These are phyloP conservation scores for Pterocarpus macrocarpus DNA, from an alignment of 306 rosid species.

Conservation along the genomic window DNA sequence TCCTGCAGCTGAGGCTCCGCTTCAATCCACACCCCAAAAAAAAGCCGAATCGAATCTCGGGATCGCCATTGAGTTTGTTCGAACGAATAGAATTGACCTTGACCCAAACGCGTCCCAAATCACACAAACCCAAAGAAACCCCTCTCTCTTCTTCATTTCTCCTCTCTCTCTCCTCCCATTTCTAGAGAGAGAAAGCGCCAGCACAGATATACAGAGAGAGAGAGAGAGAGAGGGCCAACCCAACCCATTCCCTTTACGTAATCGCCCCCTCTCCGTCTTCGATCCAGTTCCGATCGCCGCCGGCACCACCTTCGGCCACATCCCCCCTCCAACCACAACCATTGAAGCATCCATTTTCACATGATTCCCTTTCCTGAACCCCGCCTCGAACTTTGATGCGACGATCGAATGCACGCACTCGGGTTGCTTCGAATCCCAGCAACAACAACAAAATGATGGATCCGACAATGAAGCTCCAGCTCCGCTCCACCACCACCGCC, in stretches of 20 bases:
- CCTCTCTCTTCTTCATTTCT: not conserved
- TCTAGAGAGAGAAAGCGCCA: not conserved
- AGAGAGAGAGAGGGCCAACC: not conserved
- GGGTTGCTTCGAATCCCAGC: conserved; percentile 50
- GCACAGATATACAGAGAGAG: not conserved
- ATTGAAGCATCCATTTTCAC: not conserved
- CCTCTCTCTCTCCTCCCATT: not conserved
- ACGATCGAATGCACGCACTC: conserved; percentile 71
- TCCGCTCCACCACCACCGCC: conserved; percentile 55
- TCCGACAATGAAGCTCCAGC: conserved; percentile 67
- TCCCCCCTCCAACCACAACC: not conserved
- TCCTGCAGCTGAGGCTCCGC: not conserved
- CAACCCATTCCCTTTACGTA: not conserved
- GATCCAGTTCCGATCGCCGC: conserved; percentile 38
- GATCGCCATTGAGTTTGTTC: not conserved
- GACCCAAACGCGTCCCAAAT: not conserved
- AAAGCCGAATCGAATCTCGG: not conserved
- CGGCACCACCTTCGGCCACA: conserved; percentile 27
- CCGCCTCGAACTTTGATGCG: conserved; percentile 68
- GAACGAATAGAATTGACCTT: not conserved
- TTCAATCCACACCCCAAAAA: not conserved
- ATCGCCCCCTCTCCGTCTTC: conserved; percentile 34
- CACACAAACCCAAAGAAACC: not conserved
- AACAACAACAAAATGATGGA: conserved; percentile 75
- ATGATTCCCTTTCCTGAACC: conserved; percentile 39